Evolutionary conservation across 2,329 filamentous ascomycete species (phyloP).

Genomic region (Phialophora chinensis): DNA sequence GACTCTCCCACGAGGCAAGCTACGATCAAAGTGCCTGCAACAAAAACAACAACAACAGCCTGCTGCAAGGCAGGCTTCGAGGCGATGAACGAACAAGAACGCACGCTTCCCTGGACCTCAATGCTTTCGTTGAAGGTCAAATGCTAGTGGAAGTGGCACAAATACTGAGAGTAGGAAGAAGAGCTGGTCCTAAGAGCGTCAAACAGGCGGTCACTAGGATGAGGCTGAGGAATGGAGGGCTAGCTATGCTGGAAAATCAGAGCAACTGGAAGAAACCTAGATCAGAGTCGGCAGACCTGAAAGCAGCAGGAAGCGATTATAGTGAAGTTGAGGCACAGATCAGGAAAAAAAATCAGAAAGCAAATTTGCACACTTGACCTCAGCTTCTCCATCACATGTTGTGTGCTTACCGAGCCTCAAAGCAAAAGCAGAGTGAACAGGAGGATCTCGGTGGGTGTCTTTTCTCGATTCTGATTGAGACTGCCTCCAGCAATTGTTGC

Average conservation of each 20-base stretch:
- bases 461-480: background rate
- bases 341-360: background rate
- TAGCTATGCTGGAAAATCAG: background rate
- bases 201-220: background rate
- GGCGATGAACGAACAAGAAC: background rate
- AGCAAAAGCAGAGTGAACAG: background rate
- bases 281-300: background rate
- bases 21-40: background rate
- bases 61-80: background rate
- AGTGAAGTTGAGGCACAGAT: background rate
- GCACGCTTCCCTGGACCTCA: background rate
- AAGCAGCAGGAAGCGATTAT: background rate
- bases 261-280: background rate
- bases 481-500: background rate
- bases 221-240: background rate
- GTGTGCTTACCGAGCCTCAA: background rate
- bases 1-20: conserved; percentile 4
- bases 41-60: background rate
- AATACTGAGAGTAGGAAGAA: background rate
- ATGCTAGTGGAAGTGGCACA: background rate
- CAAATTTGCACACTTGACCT: background rate
- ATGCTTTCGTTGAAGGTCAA: background rate
- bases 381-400: background rate
- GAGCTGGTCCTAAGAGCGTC: background rate
- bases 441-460: background rate